These are phyloP conservation scores for Euclidium syriacum DNA, from an alignment of 345 rosid species.

Conservation along the genomic window DNA sequence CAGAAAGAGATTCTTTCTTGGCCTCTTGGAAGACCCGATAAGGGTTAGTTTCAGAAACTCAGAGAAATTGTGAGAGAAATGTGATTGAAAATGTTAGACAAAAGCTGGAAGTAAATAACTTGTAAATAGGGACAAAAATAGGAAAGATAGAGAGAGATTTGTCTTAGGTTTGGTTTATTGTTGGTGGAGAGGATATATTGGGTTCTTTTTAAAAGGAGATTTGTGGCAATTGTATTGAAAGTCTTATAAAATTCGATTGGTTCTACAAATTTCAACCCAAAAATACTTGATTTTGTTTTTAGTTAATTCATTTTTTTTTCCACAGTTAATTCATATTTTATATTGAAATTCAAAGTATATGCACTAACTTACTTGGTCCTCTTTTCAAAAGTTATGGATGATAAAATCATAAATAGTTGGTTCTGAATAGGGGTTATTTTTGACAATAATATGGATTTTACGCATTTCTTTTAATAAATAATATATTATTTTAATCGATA, in stretches of 20 bases:
- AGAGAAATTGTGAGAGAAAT: background rate
- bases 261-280: background rate
- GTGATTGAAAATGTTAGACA: conserved; percentile 3
- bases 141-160: conserved; percentile 6
- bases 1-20: conserved; percentile 26
- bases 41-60: conserved; percentile 14
- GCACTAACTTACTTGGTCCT: too few relatives aligned
- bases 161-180: conserved; percentile 7
- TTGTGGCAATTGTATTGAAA: conserved; percentile 7
- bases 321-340: too few relatives aligned
- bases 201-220: background rate
- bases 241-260: background rate
- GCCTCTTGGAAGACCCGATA: conserved; percentile 28
- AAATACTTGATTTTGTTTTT: background rate
- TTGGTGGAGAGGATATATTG: conserved; percentile 26
- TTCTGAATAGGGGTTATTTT: too few relatives aligned
- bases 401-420: too few relatives aligned
- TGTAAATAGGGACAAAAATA: conserved; percentile 21
- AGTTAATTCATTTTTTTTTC: too few relatives aligned
- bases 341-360: too few relatives aligned
- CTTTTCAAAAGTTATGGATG: too few relatives aligned
- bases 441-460: too few relatives aligned
- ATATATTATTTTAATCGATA: too few relatives aligned
- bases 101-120: conserved; percentile 19
- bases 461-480: too few relatives aligned